Base-by-base conservation (phyloP, 1,284 basidiomycete genomes). In the Uromyces viciae-fabae region DNA sequence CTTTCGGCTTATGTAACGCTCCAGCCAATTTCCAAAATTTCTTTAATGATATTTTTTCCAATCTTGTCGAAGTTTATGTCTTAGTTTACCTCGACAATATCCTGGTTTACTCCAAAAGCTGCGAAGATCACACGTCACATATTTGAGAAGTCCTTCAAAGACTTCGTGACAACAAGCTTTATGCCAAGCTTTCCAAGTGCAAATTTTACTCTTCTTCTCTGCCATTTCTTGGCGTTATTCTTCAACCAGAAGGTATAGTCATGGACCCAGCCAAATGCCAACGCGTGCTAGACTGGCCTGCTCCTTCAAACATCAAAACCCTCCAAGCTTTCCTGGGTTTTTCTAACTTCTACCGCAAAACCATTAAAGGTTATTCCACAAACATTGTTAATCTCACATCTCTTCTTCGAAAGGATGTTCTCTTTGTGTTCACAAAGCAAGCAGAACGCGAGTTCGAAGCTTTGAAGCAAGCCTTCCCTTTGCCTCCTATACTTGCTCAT, bases 11-110 rank as follows among this genome's bases (percentile, higher is more conserved):
- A 33, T 58, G 31, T 14, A 83, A 82, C 56, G 82, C 82, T 0
- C 82, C 81, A 1, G 52, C 69, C 19, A 76, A 66, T n/a, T 83
- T 83, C 73, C 87, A 88, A 72, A 82, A 84, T 0, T 83, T 85
- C 0, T 85, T 88, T 76, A 86, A 83, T 3, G 54, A 80, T 15
- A 52, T 64, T 17, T 33, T 64, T 5, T 2, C n/a, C 19, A 25
- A 25, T 33, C 19, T 64, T 19, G 19, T 73, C 9, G 71, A 49
- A 3, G 52, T 31, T 14, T 73, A 33, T 33, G 71, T 46, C 0
- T 28, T 73, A 31, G 71, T 73, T 5, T 73, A 73, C 38, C 11
- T 73, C 3, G 71, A 73, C 49, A 46, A 73, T 54, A 28, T 73
- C 3, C 46, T 73, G 9, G 33, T 73, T 14, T 73, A 46, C 28